Evolutionary conservation across 2,329 filamentous ascomycete species (phyloP), one percentile per base, ranked within the genome.

Genomic region (Hypoxylon sp.): DNA sequence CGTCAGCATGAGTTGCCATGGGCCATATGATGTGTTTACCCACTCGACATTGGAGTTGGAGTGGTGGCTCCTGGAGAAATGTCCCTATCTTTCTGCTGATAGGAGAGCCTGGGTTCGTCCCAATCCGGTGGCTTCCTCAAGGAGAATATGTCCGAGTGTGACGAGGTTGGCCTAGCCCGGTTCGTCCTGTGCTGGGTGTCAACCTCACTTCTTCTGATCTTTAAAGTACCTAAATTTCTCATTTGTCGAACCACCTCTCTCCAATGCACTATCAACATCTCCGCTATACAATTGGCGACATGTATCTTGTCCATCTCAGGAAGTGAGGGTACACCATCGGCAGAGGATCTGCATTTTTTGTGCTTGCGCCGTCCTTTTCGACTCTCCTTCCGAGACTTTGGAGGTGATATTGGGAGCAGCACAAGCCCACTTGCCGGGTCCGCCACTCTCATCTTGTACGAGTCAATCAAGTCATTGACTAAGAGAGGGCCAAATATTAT

Each of bases 261-360:
- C 89, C 89, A 91, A 66, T 90, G 83, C 1, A 83, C 79, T 50
- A 91, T 86, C 4, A 91, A 78, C 87, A 91, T 90, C 73, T 90
- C 87, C 0, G 87, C 80, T 28, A 91, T 84, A 30, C 78, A 78
- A 63, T 87, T 89, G 9, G 87, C 87, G 56, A 88, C 76, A 45
- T 82, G 80, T 20, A 89, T 80, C 68, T 87, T 89, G 77, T 89
- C 83, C 16, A 89, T 76, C 0, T 76, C 74, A 3, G 78, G 72
- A 2, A 76, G 62, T 0, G 72, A 67, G 1, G 64, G 52, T 3
- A 68, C 59, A 20, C 61, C 64, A 12, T 73, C 72, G 1, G 72
- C 68, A 6, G 60, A 40, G 1, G 54, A 45, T 61, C 70, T 75
- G 42, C 62, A 58, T 36, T 71, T 77, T 67, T 75, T 80, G 36